Percentiles rank a stretch among this genome's conserved stretches.
These are phyloP conservation scores for Calophaca sinica DNA, from an alignment of 306 rosid species.

Conservation along the genomic window DNA sequence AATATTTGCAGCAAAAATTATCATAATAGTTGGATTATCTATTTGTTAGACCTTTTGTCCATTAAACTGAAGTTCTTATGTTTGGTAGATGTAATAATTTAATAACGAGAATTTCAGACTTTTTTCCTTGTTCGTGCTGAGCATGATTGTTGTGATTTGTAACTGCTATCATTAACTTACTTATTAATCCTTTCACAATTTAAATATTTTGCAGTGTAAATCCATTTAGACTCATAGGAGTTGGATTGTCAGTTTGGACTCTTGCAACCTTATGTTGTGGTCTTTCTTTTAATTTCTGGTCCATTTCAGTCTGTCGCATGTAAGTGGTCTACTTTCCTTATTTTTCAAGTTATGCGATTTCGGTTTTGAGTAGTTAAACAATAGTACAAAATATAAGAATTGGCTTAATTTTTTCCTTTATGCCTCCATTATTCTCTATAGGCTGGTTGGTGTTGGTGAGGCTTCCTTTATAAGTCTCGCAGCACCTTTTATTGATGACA, in stretches of 20 bases:
- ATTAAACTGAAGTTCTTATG: too few species aligned
- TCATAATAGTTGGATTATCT: too few species aligned
- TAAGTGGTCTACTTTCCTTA: constrained; percentile 52
- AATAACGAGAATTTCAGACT: not conserved
- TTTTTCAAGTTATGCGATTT: constrained; percentile 21
- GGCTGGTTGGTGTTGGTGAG: constrained; percentile 94
- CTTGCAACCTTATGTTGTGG: constrained; percentile 69
- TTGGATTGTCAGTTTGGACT: constrained; percentile 90
- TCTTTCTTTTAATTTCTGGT: constrained; percentile 75
- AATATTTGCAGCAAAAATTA: too few species aligned
- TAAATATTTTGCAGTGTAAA: constrained; percentile 65
- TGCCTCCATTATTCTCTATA: constrained; percentile 44
- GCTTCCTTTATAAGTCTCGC: constrained; percentile 96
- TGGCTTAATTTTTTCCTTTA: constrained; percentile 7
- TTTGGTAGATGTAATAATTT: too few species aligned
- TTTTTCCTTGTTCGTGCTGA: not conserved
- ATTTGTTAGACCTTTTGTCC: too few species aligned
- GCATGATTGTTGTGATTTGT: constrained; percentile 10
- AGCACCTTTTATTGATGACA: constrained; percentile 93
- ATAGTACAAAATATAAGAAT: constrained; percentile 2
- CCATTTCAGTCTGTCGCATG: constrained; percentile 82
- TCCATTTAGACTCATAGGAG: constrained; percentile 89
- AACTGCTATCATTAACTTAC: constrained; percentile 5
- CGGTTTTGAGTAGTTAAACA: constrained; percentile 29
- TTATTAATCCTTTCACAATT: constrained; percentile 17